Evolutionary conservation across 2,329 filamentous ascomycete species (phyloP).

Genomic region (Didymella exigua): DNA sequence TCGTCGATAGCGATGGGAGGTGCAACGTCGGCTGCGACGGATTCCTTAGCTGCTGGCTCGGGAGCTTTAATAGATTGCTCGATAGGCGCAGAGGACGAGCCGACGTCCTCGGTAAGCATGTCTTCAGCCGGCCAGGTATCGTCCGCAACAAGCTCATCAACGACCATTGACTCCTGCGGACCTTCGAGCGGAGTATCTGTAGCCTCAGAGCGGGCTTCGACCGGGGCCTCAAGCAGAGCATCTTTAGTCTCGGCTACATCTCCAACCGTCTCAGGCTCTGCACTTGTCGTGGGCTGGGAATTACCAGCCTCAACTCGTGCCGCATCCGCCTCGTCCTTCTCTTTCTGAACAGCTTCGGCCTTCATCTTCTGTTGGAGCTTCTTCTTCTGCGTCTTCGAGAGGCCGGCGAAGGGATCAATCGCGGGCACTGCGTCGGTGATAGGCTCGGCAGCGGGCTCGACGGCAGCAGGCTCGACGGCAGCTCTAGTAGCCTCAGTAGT

Average conservation of each 20-base stretch:
- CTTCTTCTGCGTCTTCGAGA: conserved; percentile 38
- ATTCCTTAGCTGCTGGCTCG: not conserved
- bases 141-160: not conserved
- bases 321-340: conserved; percentile 1
- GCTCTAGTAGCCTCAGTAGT: not conserved
- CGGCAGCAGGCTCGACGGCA: not conserved
- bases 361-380: conserved; percentile 46
- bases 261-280: not conserved
- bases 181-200: not conserved
- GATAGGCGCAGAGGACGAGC: not conserved
- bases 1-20: not conserved
- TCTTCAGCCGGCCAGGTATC: conserved; percentile 12
- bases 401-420: conserved; percentile 34
- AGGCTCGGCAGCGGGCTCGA: not conserved
- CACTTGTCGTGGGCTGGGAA: not conserved
- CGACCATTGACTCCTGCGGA: not conserved
- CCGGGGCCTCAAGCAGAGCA: not conserved
- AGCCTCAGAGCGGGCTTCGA: not conserved
- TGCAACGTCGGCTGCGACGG: not conserved
- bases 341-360: conserved; percentile 37
- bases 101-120: conserved; percentile 13
- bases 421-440: not conserved
- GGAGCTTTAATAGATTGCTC: not conserved
- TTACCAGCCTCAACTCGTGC: not conserved
- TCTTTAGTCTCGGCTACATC: not conserved